A percentile compares a stretch with the other conserved stretches of the same genome.
Conservation (phyloP, 2,329 filamentous ascomycete species). For the Chalaropsis ovoidea region DNA sequence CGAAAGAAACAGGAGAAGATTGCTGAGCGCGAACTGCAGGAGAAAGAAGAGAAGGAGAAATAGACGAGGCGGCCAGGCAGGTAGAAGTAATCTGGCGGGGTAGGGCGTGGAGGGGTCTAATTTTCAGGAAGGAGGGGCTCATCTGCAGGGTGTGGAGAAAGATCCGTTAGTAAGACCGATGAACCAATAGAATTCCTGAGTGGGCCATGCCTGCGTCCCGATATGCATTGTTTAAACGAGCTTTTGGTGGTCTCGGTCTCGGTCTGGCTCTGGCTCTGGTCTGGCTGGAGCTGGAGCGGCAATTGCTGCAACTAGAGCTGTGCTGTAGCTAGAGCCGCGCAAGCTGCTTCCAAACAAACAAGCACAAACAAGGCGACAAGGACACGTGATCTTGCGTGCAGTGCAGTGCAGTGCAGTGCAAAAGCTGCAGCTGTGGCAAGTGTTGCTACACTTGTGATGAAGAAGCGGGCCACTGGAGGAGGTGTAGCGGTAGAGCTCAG, state of each 20-base stretch:
- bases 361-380: conserved; percentile 1
- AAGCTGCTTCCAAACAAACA: conserved; percentile 7
- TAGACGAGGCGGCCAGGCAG: conserved; percentile 32
- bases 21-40: conserved; percentile 28
- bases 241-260: neutral
- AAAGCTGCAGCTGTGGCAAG: conserved; percentile 1
- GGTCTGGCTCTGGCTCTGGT: neutral
- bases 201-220: conserved; percentile 23
- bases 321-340: neutral
- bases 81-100: conserved; percentile 35
- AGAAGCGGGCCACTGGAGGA: neutral
- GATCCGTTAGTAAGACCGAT: conserved; percentile 33
- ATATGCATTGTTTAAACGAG: conserved; percentile 14
- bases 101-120: conserved; percentile 37
- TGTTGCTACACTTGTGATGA: neutral
- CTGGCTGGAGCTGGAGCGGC: conserved; percentile 4
- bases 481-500: conserved; percentile 14
- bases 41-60: conserved; percentile 36
- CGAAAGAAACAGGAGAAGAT: conserved; percentile 35
- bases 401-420: too few species aligned
- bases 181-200: conserved; percentile 28
- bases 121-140: conserved; percentile 35
- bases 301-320: neutral
- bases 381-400: neutral
- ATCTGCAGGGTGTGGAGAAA: conserved; percentile 38